phyloP scores from a whole-genome alignment of 352 stramenopile species.

The Globisporangium mamillatum region DNA sequence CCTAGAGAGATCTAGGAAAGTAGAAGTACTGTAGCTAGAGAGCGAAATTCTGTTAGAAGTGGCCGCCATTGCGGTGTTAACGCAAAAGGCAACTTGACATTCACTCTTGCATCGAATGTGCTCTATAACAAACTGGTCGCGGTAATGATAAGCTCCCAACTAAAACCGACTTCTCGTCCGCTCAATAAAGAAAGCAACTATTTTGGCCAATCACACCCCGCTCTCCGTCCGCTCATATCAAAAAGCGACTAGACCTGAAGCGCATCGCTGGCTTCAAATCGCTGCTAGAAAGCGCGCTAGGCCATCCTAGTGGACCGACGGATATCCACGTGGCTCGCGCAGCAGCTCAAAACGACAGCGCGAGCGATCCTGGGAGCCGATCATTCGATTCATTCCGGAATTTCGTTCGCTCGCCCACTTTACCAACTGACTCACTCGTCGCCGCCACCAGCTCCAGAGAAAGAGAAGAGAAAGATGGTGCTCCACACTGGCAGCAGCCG shows the following conservation, averaged over 20 bases:
- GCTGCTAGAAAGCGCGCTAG: neutral
- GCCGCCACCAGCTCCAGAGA: neutral
- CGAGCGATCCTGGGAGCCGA: neutral
- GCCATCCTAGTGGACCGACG: neutral
- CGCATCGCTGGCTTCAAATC: neutral
- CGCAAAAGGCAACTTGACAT: too few relatives aligned
- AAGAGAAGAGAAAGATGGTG: constrained; percentile 25
- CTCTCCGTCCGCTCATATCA: neutral
- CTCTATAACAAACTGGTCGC: too few relatives aligned
- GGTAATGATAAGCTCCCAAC: too few relatives aligned
- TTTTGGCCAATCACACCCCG: neutral
- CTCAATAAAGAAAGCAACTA: neutral
- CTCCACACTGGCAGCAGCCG: constrained; percentile 36
- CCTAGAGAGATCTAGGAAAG: too few relatives aligned
- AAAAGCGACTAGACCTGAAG: neutral
- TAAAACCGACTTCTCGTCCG: too few relatives aligned
- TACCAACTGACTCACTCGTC: neutral
- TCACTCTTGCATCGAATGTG: too few relatives aligned
- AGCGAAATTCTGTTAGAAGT: too few relatives aligned
- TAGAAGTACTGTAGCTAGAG: too few relatives aligned
- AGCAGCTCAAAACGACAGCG: neutral
- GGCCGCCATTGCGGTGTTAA: too few relatives aligned
- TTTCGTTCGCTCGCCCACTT: neutral
- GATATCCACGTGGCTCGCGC: neutral
- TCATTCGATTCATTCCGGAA: neutral